Conservation (phyloP, 2,329 filamentous ascomycete genomes). For the Venturia asperata region DNA sequence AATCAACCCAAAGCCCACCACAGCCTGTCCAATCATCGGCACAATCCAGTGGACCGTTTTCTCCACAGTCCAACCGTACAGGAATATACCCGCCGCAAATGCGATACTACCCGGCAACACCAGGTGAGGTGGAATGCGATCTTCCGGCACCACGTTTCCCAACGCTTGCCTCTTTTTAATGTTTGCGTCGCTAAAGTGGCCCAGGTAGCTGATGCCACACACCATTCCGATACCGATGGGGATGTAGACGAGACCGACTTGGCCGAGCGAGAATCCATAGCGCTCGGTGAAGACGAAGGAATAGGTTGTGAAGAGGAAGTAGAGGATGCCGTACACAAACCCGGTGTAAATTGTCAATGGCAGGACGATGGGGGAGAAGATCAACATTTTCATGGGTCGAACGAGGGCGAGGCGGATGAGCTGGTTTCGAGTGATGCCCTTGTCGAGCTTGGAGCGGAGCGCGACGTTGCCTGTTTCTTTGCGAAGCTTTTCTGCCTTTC, state of each 20-base stretch:
- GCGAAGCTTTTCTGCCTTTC: slow-evolving; percentile 42
- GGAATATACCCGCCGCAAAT: slow-evolving; percentile 32
- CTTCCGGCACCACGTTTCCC: slow-evolving; percentile 10
- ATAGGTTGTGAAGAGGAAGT: slow-evolving; percentile 42
- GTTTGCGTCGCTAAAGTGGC: slow-evolving; percentile 4
- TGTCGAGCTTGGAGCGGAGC: slow-evolving; percentile 36
- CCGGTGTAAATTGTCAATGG: slow-evolving; percentile 32
- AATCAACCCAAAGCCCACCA: slow-evolving; percentile 33
- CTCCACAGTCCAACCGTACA: slow-evolving; percentile 27
- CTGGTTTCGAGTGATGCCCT: slow-evolving; percentile 30
- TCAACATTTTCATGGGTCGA: slow-evolving; percentile 35
- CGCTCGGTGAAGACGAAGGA: slow-evolving; percentile 35
- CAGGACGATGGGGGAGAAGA: slow-evolving; percentile 31
- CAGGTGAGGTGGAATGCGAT: slow-evolving; percentile 3
- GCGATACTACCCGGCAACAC: slow-evolving; percentile 32
- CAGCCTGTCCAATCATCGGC: slow-evolving; percentile 29
- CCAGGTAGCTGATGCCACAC: slow-evolving; percentile 24
- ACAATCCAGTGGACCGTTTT: slow-evolving; percentile 30
- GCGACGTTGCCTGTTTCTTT: slow-evolving; percentile 46
- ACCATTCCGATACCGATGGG: slow-evolving; percentile 37
- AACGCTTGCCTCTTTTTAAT: slow-evolving; percentile 1
- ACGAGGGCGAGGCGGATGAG: slow-evolving; percentile 40
- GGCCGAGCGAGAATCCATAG: slow-evolving; percentile 36
- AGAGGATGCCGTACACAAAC: slow-evolving; percentile 33
- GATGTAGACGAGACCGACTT: slow-evolving; percentile 36